Percentiles rank a stretch among this genome's conserved stretches.
phyloP scores from a whole-genome alignment of 2,329 filamentous ascomycete genomes.

The Fusarium scirpi region DNA sequence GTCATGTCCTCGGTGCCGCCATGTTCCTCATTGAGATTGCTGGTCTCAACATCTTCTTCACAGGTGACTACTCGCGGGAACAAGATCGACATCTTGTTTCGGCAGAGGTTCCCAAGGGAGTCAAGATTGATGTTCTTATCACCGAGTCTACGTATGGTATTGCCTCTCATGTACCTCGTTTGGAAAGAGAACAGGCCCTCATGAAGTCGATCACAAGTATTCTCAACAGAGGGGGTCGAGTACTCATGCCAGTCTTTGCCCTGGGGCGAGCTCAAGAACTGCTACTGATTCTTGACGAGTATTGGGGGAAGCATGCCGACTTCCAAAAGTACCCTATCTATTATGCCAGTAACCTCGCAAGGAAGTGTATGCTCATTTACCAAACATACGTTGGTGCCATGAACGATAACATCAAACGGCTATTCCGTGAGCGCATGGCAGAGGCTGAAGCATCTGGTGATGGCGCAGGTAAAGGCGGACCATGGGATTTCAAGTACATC shows the following conservation, averaged over 20 bases:
- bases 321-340: constrained; percentile 95
- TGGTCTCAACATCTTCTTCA: constrained; percentile 96
- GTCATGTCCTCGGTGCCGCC: constrained; percentile 96
- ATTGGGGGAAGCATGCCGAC: constrained; percentile 91
- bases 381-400: constrained; percentile 98
- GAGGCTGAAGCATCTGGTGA: constrained; percentile 87
- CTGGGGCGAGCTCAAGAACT: constrained; percentile 94
- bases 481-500: constrained; percentile 97
- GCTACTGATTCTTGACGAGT: constrained; percentile 94
- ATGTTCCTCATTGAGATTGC: constrained; percentile 99
- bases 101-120: constrained; percentile 85
- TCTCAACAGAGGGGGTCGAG: constrained; percentile 89
- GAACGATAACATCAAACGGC: constrained; percentile 98
- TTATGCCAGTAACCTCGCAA: constrained; percentile 93
- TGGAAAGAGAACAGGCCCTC: constrained; percentile 90
- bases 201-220: constrained; percentile 97
- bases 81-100: constrained; percentile 96
- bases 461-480: constrained; percentile 79
- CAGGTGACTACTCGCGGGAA: constrained; percentile 95
- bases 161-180: constrained; percentile 88
- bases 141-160: constrained; percentile 98
- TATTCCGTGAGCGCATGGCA: constrained; percentile 93
- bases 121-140: constrained; percentile 96
- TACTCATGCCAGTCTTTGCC: constrained; percentile 94
- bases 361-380: constrained; percentile 98